Evolutionary conservation across 768 basidiomycete genomes (phyloP), one percentile per base, ranked within the genome.

Genomic region (Suillus variegatus): DNA sequence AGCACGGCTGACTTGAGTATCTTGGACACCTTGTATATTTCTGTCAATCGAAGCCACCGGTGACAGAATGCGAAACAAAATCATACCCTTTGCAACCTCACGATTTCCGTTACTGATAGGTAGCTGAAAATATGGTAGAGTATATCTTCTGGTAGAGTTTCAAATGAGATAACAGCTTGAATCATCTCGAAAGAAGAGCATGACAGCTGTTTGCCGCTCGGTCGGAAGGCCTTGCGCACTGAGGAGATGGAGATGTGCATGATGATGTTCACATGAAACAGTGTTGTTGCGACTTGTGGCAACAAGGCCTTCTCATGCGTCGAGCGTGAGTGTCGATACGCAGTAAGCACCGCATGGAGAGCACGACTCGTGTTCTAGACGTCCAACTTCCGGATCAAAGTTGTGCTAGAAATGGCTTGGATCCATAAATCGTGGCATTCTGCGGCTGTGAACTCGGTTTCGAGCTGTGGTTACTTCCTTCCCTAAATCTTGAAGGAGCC

Each of bases 191-290:
- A 60, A 28, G 58, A 60, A 60, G 58, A 28, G 41, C 18, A 60
- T 43, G 58, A 28, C 58, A 60, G 18, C 25, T 32, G 40, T 43
- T 28, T 60, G 18, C 41, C 58, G 9, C 5, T 60, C 25, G 58
- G 58, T 32, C 58, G 25, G 58, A 60, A 60, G 18, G 58, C 58
- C 18, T 60, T 60, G 40, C 58, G 58, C 58, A 60, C 25, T 28
- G 58, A 60, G 28, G 58, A 43, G 25, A 60, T 41, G 58, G 58
- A 60, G 28, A 60, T 60, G 41, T 60, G 58, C 58, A 60, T 60
- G 43, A 60, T 43, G 40, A 28, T 60, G 58, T 60, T 44, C 41
- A 60, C 58, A 41, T 60, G 58, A 43, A 60, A 60, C 58, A 60
- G 28, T 41, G 58, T 43, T 20, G 58, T 18, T 32, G 32, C 32